Base-by-base conservation (phyloP, 495 filamentous ascomycete species). In the Daldinia bambusicola region DNA sequence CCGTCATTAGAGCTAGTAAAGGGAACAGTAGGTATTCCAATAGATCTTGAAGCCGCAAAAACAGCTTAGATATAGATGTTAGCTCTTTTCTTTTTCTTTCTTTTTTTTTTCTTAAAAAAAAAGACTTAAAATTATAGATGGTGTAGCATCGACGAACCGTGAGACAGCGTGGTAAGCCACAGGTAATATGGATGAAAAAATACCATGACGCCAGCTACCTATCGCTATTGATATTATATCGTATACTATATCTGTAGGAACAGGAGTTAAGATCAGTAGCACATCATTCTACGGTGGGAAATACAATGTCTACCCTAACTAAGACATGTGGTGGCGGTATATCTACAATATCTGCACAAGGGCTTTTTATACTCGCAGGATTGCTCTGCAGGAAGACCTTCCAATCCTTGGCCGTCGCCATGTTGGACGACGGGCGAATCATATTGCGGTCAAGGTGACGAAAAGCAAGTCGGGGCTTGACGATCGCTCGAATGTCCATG, bases 1-100 rank as follows among this genome's bases (percentile, higher is more conserved):
- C 74, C 77, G 37, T 62, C 58, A 13, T 70, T 69, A 12, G 72
- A 72, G 26, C 73, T 65, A 2, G 71, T 74, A 67, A 83, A 83
- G 4, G 81, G 77, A 8, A 79, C 66, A 3, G 74, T 80, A 36
- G 81, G 82, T 43, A 84, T 79, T 9, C 74, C 77, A 4, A 75
- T 57, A 60, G 74, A 43, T 37, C 73, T 68, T 12, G 75, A 72
- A 38, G 70, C 18, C 20, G 56, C 65, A n/a, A 61, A 26, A 8
- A 45, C 38, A 26, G 43, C 70, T 72, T 61, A 18, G 12, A 38
- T 6, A 48, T n/a, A n/a, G n/a, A 34, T 14, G 52, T 64, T 63
- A 69, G 66, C 41, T 48, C 1, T n/a, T n/a, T n/a, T n/a, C n/a
- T n/a, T n/a, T n/a, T n/a, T n/a, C n/a, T n/a, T n/a, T n/a, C n/a